Percentiles rank a stretch among this genome's conserved stretches.
Conservation (phyloP, 2,329 filamentous ascomycete genomes). For the Harringtonia lauricola region DNA sequence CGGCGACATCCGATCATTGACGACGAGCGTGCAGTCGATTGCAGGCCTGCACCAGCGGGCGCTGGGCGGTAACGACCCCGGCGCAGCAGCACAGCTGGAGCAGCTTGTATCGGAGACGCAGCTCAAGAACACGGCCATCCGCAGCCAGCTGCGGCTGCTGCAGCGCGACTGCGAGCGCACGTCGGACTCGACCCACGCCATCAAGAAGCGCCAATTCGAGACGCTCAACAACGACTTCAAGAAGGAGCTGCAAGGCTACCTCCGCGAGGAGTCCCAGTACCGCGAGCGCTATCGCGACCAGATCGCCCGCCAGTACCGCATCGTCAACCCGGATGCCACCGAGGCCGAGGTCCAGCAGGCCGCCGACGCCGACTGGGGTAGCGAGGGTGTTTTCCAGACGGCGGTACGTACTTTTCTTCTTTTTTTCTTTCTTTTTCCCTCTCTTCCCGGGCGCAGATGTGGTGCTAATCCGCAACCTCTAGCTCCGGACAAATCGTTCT, state of each 20-base stretch:
- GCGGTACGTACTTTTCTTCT: constrained; percentile 45
- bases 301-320: constrained; percentile 69
- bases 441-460: background rate
- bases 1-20: constrained; percentile 55
- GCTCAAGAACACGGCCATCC: constrained; percentile 62
- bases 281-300: constrained; percentile 63
- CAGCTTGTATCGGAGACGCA: constrained; percentile 59
- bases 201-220: constrained; percentile 60
- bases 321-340: constrained; percentile 71
- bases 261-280: constrained; percentile 61
- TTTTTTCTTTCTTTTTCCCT: background rate
- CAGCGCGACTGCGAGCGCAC: constrained; percentile 60
- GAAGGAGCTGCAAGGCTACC: constrained; percentile 58
- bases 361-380: constrained; percentile 59
- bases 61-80: constrained; percentile 52
- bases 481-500: constrained; percentile 66
- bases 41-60: constrained; percentile 60
- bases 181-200: constrained; percentile 43
- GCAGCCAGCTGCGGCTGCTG: constrained; percentile 66
- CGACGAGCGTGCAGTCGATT: constrained; percentile 56
- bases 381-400: constrained; percentile 72
- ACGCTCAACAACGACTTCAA: constrained; percentile 63
- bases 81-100: constrained; percentile 48
- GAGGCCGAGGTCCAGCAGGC: constrained; percentile 62
- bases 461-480: constrained; percentile 1